phyloP scores from a whole-genome alignment of 2,329 filamentous ascomycete species.

The Xylaria polymorpha region DNA sequence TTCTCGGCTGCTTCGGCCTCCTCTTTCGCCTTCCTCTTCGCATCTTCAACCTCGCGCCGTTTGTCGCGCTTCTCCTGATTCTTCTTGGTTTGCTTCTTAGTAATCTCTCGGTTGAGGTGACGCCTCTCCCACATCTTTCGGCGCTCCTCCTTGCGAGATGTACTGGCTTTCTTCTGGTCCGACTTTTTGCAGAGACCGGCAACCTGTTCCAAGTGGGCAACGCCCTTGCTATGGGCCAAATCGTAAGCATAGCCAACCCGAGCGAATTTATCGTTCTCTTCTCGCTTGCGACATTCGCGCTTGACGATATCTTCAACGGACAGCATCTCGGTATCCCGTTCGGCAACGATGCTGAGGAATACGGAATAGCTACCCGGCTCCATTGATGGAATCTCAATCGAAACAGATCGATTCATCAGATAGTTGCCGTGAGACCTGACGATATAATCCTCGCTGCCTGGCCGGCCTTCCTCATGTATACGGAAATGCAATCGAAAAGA shows the following conservation, averaged over 20 bases:
- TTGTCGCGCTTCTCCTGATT: slow-evolving; percentile 54
- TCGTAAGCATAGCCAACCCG: slow-evolving; percentile 70
- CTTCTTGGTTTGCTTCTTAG: slow-evolving; percentile 55
- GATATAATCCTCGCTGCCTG: slow-evolving; percentile 67
- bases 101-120: slow-evolving; percentile 53
- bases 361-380: slow-evolving; percentile 67
- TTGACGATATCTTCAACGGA: slow-evolving; percentile 69
- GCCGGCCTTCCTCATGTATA: slow-evolving; percentile 62
- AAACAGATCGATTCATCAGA: slow-evolving; percentile 68
- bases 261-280: slow-evolving; percentile 68
- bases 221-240: slow-evolving; percentile 69
- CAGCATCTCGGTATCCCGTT: slow-evolving; percentile 56
- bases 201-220: slow-evolving; percentile 62
- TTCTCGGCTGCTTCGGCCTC: slow-evolving; percentile 45
- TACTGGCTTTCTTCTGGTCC: slow-evolving; percentile 61
- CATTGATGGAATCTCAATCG: slow-evolving; percentile 67
- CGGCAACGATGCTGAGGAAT: slow-evolving; percentile 66
- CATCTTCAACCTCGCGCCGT: slow-evolving; percentile 51
- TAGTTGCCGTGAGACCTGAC: slow-evolving; percentile 70
- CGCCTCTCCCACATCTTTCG: slow-evolving; percentile 63
- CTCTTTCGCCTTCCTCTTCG: slow-evolving; percentile 55
- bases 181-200: slow-evolving; percentile 62
- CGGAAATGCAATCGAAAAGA: slow-evolving; percentile 62
- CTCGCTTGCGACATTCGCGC: slow-evolving; percentile 59
- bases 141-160: slow-evolving; percentile 58